Conservation (phyloP, 495 filamentous ascomycete species). For the Lasiosphaeria miniovina region DNA sequence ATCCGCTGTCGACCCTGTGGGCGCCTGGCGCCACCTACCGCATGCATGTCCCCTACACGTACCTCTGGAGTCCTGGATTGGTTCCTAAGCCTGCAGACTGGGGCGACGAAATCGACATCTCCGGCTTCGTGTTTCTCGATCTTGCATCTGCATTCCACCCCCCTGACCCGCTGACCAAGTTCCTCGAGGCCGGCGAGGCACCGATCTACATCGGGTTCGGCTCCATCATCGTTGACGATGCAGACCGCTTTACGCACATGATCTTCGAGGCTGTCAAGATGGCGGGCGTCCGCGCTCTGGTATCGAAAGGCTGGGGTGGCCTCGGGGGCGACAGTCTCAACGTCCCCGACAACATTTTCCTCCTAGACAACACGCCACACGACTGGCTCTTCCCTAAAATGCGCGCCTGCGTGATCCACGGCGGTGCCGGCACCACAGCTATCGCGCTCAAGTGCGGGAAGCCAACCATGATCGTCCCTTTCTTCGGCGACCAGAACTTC, state of each 20-base stretch:
- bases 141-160: slow-evolving; percentile 63
- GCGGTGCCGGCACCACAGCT: slow-evolving; percentile 65
- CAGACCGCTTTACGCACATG: slow-evolving; percentile 57
- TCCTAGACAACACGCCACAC: slow-evolving; percentile 66
- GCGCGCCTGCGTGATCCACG: slow-evolving; percentile 60
- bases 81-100: slow-evolving; percentile 78
- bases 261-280: slow-evolving; percentile 60
- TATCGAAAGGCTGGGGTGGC: slow-evolving; percentile 66
- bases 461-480: slow-evolving; percentile 62
- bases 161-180: slow-evolving; percentile 56
- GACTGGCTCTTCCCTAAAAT: slow-evolving; percentile 67
- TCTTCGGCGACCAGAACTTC: slow-evolving; percentile 75
- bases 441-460: slow-evolving; percentile 61
- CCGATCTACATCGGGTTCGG: slow-evolving; percentile 68
- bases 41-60: slow-evolving; percentile 71
- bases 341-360: slow-evolving; percentile 55
- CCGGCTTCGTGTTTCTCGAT: slow-evolving; percentile 72
- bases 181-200: slow-evolving; percentile 57
- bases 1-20: slow-evolving; percentile 63
- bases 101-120: slow-evolving; percentile 66
- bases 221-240: slow-evolving; percentile 66
- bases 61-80: slow-evolving; percentile 79
- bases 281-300: slow-evolving; percentile 59
- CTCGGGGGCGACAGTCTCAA: slow-evolving; percentile 52
- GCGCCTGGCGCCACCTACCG: slow-evolving; percentile 62